Evolutionary conservation across 257 asterid species (phyloP), one percentile per base, ranked within the genome.

Genomic region (Petrea volubilis): DNA sequence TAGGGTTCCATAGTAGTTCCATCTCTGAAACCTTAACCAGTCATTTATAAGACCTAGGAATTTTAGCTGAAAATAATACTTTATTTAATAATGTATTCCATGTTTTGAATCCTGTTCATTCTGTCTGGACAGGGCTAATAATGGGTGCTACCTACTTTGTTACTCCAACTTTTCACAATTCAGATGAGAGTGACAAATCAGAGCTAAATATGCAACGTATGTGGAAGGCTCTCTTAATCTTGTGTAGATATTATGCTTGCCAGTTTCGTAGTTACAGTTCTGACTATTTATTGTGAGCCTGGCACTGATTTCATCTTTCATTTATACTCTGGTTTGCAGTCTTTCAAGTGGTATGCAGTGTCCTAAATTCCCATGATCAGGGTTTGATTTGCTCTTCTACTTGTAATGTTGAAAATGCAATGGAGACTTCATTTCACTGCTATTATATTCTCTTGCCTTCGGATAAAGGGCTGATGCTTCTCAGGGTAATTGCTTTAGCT

Each of bases 371-470:
- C 87, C 87, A 81, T 27, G 99, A 95, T 77, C 93, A 91, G 82
- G 99, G 99, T 62, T 79, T 95, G 87, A 82, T 95, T 77, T 95
- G 99, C 88, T 86, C 83, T 78, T 88, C 97, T 25, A 76, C 82
- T 68, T 90, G 87, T 81, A 95, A 90, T 69, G 47, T 95, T 50
- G 98, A 88, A 79, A 90, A 92, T 77, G 81, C 77, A 77, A 78
- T 56, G 77, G 84, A 85, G 77, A 83, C 97, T 62, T 83, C 93
- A 75, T 83, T 92, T 70, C 83, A 40, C 70, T 89, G 95, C 86
- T 94, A 88, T 73, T 94, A 94, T 76, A 77, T 94, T 70, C 95
- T 94, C 34, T 83, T 94, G 75, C 98, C 99, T 78, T 89, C 99
- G 1, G 92, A 88, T 78, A 89, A 82, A 76, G 90, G 93, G 79